Conservation (phyloP, 176 grass and related monocot genomes). For the Triticum turgidum region DNA sequence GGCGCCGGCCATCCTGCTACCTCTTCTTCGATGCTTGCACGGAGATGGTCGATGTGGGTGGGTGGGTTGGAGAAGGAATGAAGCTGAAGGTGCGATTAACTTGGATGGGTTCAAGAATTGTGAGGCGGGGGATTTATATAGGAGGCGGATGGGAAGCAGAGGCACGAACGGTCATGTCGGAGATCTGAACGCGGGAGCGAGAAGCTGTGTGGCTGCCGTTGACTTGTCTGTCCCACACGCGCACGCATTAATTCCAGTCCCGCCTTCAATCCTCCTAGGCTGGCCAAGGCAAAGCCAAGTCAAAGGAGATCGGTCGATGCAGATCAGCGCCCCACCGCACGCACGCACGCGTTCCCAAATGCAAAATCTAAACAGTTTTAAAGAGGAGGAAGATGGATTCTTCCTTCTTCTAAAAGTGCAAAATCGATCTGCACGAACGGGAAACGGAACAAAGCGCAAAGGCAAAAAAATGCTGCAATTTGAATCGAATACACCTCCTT, state of each 20-base stretch:
- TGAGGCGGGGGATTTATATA: background rate
- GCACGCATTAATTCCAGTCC: background rate
- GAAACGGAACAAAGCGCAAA: background rate
- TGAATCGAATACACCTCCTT: background rate
- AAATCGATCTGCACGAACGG: too few species aligned
- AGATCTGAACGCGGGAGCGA: conserved; percentile 4
- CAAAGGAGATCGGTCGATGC: background rate
- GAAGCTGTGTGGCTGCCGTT: background rate
- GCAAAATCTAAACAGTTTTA: background rate
- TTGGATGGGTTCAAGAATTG: background rate
- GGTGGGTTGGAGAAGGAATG: background rate
- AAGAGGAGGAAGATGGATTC: background rate
- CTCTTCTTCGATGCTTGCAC: too few species aligned
- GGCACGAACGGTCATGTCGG: background rate
- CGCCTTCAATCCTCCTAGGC: background rate
- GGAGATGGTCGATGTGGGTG: too few species aligned
- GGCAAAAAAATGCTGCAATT: background rate
- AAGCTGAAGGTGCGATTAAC: background rate
- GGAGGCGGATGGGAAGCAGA: background rate
- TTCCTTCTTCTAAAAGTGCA: background rate
- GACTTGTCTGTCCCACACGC: background rate
- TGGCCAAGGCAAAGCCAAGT: background rate
- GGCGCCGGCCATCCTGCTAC: background rate
- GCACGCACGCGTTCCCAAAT: background rate
- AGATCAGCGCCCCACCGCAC: background rate